These are phyloP conservation scores for Cytauxzoon felis DNA, from an alignment of 169 alveolate species.

Conservation along the genomic window DNA sequence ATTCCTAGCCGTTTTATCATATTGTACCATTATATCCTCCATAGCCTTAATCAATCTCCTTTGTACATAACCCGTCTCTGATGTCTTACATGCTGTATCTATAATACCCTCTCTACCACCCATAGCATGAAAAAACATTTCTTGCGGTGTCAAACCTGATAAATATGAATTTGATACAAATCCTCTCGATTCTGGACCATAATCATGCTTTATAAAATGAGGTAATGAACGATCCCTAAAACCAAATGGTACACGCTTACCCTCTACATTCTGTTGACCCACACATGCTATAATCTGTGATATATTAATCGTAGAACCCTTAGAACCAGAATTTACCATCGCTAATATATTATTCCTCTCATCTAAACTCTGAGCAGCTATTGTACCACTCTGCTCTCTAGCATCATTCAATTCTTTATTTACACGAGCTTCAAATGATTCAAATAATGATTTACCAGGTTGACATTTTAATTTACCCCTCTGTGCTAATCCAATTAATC, in stretches of 20 bases:
- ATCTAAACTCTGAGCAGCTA: slow-evolving; percentile 90
- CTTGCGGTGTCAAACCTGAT: slow-evolving; percentile 96
- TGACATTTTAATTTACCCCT: slow-evolving; percentile 94
- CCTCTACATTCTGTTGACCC: slow-evolving; percentile 99
- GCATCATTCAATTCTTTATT: slow-evolving; percentile 94
- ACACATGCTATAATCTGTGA: slow-evolving; percentile 99
- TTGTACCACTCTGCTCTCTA: slow-evolving; percentile 86
- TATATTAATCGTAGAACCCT: slow-evolving; percentile 95
- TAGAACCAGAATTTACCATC: slow-evolving; percentile 97
- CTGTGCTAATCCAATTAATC: slow-evolving; percentile 87
- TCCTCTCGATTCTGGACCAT: slow-evolving; percentile 99
- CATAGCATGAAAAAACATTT: slow-evolving; percentile 99
- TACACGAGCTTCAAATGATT: slow-evolving; percentile 96
- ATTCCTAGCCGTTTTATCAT: slow-evolving; percentile 98
- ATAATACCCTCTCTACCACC: slow-evolving; percentile 99
- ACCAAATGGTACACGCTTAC: slow-evolving; percentile 99
- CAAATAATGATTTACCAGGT: slow-evolving; percentile 97
- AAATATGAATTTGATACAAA: slow-evolving; percentile 97
- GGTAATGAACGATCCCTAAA: slow-evolving; percentile 98
- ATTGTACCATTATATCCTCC: slow-evolving; percentile 98
- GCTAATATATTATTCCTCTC: slow-evolving; percentile 93
- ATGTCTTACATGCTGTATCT: slow-evolving; percentile 99
- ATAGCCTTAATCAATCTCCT: slow-evolving; percentile 98
- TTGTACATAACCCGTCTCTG: slow-evolving; percentile 99
- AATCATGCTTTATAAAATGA: slow-evolving; percentile 98